Base-by-base conservation (phyloP, 805 yeast genomes). In the Allodekkera sacchari region DNA sequence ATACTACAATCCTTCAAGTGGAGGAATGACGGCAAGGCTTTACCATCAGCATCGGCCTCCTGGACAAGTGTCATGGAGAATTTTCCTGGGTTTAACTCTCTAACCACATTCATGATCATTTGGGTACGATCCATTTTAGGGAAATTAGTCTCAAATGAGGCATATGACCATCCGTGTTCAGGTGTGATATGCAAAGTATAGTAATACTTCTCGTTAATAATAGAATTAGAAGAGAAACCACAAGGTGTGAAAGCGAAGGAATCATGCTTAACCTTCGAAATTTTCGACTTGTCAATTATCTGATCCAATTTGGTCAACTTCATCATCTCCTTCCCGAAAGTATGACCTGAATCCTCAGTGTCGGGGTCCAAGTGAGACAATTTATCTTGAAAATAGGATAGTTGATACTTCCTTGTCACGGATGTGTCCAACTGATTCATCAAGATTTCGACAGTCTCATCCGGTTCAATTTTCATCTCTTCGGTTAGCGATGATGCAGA, bases 161-260 rank as follows among this genome's bases (percentile, higher is more conserved):
- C 97, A 57, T 89, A 89, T 5, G 96, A 84, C 85, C 94, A 89
- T 22, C 89, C 95, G 15, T 65, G 53, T 53, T 92, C 97, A 0
- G 97, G 97, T 0, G 98, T 92, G 25, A 92, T 83, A 53, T 92
- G 97, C 36, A 88, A 64, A 7, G 96, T 89, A 53, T 78, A 81
- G 44, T 66, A 57, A 49, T 74, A 74, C 25, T 66, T 71, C 27
- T 73, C 64, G 5, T 16, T 5, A 27, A 81, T 54, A 23, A 88
- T 64, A 13, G 94, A 78, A 55, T 89, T 89, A 27, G 96, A 83
- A 2, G 96, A 84, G 50, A 76, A 89, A 6, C 98, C 98, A 55
- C 97, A 89, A 2, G 98, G 98, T 4, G 82, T 64, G 55, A 89
- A 89, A 18, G 92, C 78, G 58, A 85, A 89, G 7, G 95, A 83